These are phyloP conservation scores for Pseudogymnoascus verrucosus DNA, from an alignment of 2,329 filamentous ascomycete species.

Conservation along the genomic window DNA sequence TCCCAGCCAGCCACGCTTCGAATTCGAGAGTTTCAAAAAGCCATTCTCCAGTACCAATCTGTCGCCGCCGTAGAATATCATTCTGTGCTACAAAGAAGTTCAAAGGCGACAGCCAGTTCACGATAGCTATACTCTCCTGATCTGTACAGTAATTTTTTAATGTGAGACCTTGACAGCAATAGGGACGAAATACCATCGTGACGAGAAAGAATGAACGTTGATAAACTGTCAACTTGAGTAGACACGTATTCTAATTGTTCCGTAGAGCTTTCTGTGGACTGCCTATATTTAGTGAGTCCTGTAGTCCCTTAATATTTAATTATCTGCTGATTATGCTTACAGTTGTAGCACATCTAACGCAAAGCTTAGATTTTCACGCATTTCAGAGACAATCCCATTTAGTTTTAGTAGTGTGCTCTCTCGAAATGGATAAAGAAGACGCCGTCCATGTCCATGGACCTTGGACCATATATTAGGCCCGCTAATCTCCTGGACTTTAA, in stretches of 20 bases:
- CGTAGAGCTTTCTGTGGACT: not conserved
- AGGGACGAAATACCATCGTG: not conserved
- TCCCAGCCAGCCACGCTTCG: not conserved
- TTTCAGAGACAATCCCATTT: conserved; percentile 11
- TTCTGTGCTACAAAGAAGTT: not conserved
- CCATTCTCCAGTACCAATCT: not conserved
- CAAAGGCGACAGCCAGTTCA: not conserved
- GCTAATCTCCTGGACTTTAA: not conserved
- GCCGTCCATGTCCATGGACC: conserved; percentile 12
- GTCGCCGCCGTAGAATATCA: not conserved
- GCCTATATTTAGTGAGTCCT: not conserved
- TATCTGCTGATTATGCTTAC: conserved; percentile 10
- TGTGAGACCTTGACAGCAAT: not conserved
- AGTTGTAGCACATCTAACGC: conserved; percentile 13
- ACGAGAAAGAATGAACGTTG: not conserved
- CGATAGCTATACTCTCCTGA: not conserved
- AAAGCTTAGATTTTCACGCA: conserved; percentile 11
- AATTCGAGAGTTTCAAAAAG: not conserved
- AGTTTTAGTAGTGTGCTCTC: conserved; percentile 16
- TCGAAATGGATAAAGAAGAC: conserved; percentile 15
- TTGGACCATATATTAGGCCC: not conserved
- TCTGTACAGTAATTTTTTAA: not conserved
- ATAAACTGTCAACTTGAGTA: not conserved
- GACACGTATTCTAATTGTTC: not conserved
- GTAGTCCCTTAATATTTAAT: not conserved